These are phyloP conservation scores for Nitzschia sp. DNA, from an alignment of 108 stramenopile genomes.

Conservation along the genomic window DNA sequence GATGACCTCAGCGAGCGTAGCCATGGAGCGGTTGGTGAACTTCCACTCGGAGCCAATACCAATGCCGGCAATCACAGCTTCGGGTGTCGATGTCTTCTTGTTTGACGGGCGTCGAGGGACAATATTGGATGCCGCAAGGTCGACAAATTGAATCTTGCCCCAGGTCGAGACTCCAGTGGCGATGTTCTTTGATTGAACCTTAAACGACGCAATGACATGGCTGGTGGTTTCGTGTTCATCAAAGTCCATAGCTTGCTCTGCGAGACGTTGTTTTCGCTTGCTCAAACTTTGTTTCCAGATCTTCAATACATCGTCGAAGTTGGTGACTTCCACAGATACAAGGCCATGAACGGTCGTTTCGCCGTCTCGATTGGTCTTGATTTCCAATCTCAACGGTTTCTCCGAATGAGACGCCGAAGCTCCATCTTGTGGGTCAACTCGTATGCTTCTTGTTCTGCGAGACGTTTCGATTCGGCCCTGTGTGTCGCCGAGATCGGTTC, in stretches of 20 bases:
- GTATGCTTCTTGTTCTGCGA: conserved; percentile 15
- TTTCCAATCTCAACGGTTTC: conserved; percentile 58
- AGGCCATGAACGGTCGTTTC: conserved; percentile 82
- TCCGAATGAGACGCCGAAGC: conserved; percentile 19
- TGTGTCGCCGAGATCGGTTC: conserved; percentile 62
- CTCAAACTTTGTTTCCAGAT: conserved; percentile 62
- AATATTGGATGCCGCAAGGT: conserved; percentile 75
- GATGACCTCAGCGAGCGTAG: conserved; percentile 69
- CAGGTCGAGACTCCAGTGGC: conserved; percentile 66
- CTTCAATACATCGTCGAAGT: conserved; percentile 59
- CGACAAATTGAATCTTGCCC: conserved; percentile 84
- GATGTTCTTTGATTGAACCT: conserved; percentile 69
- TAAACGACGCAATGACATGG: conserved; percentile 73
- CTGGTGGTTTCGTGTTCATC: conserved; percentile 36
- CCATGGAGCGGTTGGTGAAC: conserved; percentile 73
- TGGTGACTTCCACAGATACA: conserved; percentile 51
- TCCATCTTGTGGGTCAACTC: background rate
- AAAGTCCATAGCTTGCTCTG: conserved; percentile 48
- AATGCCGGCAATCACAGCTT: conserved; percentile 17
- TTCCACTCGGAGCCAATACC: conserved; percentile 53
- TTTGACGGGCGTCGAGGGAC: conserved; percentile 6
- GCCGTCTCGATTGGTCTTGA: conserved; percentile 82
- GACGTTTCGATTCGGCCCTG: conserved; percentile 46
- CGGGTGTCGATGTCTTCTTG: conserved; percentile 17
- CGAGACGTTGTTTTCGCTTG: conserved; percentile 43